Evolutionary conservation across 352 stramenopile genomes (phyloP).

Genomic region (Pilasporangium apinafurcum): DNA sequence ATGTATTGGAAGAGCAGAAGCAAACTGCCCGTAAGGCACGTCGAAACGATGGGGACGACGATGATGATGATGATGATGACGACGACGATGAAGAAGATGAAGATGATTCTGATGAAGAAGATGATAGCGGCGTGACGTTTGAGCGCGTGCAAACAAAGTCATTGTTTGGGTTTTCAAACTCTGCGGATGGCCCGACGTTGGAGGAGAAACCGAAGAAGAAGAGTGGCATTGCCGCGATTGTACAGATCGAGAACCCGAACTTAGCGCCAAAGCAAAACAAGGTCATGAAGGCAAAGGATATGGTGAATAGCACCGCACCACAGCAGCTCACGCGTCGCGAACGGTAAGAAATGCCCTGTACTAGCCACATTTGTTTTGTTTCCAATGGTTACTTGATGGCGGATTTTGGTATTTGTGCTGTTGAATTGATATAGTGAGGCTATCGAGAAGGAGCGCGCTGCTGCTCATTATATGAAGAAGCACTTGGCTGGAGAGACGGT

Average conservation of each 20-base stretch:
- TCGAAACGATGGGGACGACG: conserved; percentile 34
- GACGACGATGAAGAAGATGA: conserved; percentile 18
- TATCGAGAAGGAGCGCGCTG: conserved; percentile 76
- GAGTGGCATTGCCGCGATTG: conserved; percentile 50
- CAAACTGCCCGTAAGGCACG: conserved; percentile 62
- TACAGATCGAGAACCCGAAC: conserved; percentile 86
- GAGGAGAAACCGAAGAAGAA: conserved; percentile 70
- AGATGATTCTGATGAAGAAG: conserved; percentile 25
- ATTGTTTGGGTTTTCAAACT: conserved; percentile 63
- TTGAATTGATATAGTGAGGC: conserved; percentile 33
- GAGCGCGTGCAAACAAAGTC: conserved; percentile 73
- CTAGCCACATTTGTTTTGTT: not conserved
- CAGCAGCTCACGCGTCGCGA: conserved; percentile 80
- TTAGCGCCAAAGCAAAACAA: conserved; percentile 58
- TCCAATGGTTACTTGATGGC: not conserved
- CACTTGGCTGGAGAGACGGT: conserved; percentile 82
- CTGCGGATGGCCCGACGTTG: conserved; percentile 42
- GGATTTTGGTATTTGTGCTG: not conserved
- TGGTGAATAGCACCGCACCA: conserved; percentile 46
- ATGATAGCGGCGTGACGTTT: conserved; percentile 54
- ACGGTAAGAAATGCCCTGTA: conserved; percentile 20
- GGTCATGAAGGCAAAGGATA: conserved; percentile 85
- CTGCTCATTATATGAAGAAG: conserved; percentile 76
- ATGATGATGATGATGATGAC: conserved; percentile 47
- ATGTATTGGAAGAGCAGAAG: conserved; percentile 71